Evolutionary conservation across 176 grass and related monocot genomes (phyloP).

Genomic region (Rhynchospora breviuscula): DNA sequence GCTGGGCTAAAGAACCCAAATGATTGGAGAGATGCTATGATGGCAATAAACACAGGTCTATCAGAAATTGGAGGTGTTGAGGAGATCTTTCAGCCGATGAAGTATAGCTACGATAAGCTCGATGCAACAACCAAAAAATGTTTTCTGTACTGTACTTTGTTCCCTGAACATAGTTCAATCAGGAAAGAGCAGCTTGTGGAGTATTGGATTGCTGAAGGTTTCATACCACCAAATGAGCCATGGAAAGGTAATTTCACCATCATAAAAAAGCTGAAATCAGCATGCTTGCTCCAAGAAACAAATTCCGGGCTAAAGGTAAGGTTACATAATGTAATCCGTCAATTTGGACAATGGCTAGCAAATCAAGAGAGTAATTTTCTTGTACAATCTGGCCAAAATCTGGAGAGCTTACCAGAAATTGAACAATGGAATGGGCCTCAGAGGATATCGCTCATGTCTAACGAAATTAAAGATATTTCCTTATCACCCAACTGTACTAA

Average conservation of each 20-base stretch:
- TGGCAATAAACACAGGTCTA: slow-evolving; percentile 23
- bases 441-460: too few species aligned
- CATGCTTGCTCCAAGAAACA: slow-evolving; percentile 46
- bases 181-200: slow-evolving; percentile 46
- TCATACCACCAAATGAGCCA: slow-evolving; percentile 5
- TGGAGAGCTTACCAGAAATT: too few species aligned
- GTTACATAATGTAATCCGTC: too few species aligned
- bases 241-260: slow-evolving; percentile 28
- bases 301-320: not conserved
- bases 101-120: slow-evolving; percentile 57
- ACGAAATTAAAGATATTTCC: too few species aligned
- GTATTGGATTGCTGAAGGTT: slow-evolving; percentile 17
- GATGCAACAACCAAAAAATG: slow-evolving; percentile 29
- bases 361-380: too few species aligned
- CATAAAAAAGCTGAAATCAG: slow-evolving; percentile 35
- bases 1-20: not conserved
- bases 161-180: slow-evolving; percentile 51
- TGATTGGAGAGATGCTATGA: slow-evolving; percentile 34
- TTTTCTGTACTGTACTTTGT: slow-evolving; percentile 63
- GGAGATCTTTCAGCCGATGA: slow-evolving; percentile 39
- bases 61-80: slow-evolving; percentile 24
- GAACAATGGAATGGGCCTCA: too few species aligned
- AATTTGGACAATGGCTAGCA: too few species aligned
- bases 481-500: too few species aligned
- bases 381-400: too few species aligned